Evolutionary conservation across 441 rosid genomes (phyloP).

Genomic region (Jatropha podagrica): DNA sequence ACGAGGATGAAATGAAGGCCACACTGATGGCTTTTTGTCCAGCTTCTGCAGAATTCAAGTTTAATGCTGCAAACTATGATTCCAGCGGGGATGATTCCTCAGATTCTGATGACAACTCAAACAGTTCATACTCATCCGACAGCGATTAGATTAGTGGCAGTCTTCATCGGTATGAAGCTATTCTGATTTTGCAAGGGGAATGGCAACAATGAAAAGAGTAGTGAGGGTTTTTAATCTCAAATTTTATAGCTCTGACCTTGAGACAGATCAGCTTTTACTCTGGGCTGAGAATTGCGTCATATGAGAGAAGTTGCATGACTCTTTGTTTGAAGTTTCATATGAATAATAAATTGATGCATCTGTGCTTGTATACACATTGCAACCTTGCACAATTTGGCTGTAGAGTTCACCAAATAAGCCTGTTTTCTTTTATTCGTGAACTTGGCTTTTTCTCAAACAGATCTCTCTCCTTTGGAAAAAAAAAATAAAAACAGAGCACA

Average conservation of each 20-base stretch:
- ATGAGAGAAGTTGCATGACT: background rate
- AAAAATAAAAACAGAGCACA: too few relatives aligned
- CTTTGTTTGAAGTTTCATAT: background rate
- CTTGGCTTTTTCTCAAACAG: too few relatives aligned
- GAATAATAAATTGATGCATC: constrained; percentile 3
- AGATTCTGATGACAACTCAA: constrained; percentile 20
- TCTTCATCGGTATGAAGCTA: background rate
- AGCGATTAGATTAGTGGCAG: background rate
- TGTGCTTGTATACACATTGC: background rate
- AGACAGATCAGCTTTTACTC: background rate
- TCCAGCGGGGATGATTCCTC: constrained; percentile 12
- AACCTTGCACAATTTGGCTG: background rate
- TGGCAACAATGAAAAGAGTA: background rate
- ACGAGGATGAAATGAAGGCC: background rate
- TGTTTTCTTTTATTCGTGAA: too few relatives aligned
- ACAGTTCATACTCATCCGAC: constrained; percentile 18
- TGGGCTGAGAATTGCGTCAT: background rate
- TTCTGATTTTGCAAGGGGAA: background rate
- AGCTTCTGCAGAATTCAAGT: constrained; percentile 5
- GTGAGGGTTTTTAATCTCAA: background rate
- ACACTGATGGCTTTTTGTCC: background rate
- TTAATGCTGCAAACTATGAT: background rate
- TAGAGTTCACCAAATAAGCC: background rate
- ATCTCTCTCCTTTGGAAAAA: background rate
- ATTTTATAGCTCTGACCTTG: background rate